A percentile compares a stretch with the other conserved stretches of the same genome.
Evolutionary conservation across 2,329 filamentous ascomycete species (phyloP).

Genomic region (Ophiostoma quercus): DNA sequence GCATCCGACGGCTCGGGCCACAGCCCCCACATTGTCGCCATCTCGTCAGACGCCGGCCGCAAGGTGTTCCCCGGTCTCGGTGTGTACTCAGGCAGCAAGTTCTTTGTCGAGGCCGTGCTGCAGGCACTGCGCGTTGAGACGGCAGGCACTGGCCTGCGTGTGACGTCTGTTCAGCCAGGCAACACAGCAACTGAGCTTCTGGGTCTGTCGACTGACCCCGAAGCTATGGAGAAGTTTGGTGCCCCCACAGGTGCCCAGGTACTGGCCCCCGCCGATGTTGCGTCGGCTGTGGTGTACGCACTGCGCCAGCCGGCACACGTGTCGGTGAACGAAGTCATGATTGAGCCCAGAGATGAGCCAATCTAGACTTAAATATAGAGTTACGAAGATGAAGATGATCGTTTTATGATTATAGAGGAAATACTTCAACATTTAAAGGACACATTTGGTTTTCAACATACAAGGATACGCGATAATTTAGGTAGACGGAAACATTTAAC

Average conservation of each 20-base stretch:
- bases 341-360: slow-evolving; percentile 71
- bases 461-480: not conserved
- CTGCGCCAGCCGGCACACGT: slow-evolving; percentile 69
- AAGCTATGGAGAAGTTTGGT: slow-evolving; percentile 74
- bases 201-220: slow-evolving; percentile 67
- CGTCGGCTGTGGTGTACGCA: slow-evolving; percentile 67
- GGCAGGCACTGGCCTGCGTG: slow-evolving; percentile 64
- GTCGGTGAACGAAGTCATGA: slow-evolving; percentile 72
- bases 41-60: slow-evolving; percentile 75
- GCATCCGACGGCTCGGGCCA: not conserved
- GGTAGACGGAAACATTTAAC: not conserved
- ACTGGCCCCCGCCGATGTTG: slow-evolving; percentile 67
- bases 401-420: not conserved
- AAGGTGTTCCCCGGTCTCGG: slow-evolving; percentile 78
- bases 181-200: slow-evolving; percentile 70
- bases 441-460: slow-evolving; percentile 4
- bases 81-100: slow-evolving; percentile 75
- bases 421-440: not conserved
- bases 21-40: slow-evolving; percentile 62
- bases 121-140: slow-evolving; percentile 71
- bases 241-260: slow-evolving; percentile 70
- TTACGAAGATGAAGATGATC: not conserved
- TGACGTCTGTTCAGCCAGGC: slow-evolving; percentile 71
- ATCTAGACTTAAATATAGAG: slow-evolving; percentile 55
- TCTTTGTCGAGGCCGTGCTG: slow-evolving; percentile 79